Evolutionary conservation across 2,329 filamentous ascomycete genomes (phyloP).

Genomic region (Diaporthe caulivora): DNA sequence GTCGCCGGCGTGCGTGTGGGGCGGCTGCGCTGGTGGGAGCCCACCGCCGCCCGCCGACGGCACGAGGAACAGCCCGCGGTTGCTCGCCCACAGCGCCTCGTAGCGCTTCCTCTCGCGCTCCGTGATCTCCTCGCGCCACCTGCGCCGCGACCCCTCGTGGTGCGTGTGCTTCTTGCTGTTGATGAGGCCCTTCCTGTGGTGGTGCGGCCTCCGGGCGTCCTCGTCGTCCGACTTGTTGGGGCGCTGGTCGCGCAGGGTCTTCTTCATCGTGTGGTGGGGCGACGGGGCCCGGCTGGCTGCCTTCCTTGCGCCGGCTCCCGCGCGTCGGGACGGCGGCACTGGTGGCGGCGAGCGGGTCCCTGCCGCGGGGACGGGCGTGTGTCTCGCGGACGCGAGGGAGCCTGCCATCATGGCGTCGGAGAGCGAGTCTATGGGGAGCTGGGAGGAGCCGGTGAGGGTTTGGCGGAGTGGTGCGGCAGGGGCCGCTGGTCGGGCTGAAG

Average conservation of each 20-base stretch:
- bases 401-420: constrained; percentile 82
- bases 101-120: constrained; percentile 82
- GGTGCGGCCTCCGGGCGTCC: constrained; percentile 62
- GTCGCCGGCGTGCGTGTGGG: background rate
- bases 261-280: constrained; percentile 70
- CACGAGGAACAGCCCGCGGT: constrained; percentile 70
- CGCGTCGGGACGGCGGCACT: constrained; percentile 51
- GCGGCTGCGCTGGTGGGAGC: too few species aligned
- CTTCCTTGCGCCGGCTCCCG: constrained; percentile 38
- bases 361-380: constrained; percentile 47
- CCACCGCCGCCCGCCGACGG: background rate
- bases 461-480: constrained; percentile 32
- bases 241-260: constrained; percentile 73
- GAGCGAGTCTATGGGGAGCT: constrained; percentile 70
- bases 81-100: constrained; percentile 87
- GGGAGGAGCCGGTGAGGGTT: constrained; percentile 46
- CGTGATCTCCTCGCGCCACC: constrained; percentile 83
- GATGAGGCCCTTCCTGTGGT: constrained; percentile 59
- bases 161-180: constrained; percentile 77
- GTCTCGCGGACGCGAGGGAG: constrained; percentile 75
- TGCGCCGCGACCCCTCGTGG: constrained; percentile 79
- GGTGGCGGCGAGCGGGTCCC: constrained; percentile 53
- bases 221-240: constrained; percentile 65
- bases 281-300: constrained; percentile 58
- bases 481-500: constrained; percentile 33